Percentiles rank a stretch among this genome's conserved stretches.
phyloP scores from a whole-genome alignment of 2,329 filamentous ascomycete genomes.

The Cladosporium sp. region DNA sequence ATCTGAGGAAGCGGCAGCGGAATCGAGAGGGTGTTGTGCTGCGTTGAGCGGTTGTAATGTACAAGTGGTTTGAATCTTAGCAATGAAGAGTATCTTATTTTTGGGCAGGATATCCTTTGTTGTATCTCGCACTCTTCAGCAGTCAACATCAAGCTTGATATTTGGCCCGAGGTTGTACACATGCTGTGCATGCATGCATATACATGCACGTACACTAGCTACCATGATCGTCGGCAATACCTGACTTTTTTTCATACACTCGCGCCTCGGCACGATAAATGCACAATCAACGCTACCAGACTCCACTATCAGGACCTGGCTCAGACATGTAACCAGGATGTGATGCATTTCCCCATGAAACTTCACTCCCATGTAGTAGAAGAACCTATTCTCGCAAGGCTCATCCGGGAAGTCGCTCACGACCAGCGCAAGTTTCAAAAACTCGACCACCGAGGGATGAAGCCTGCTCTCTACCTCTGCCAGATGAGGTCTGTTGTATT shows the following conservation, averaged over 20 bases:
- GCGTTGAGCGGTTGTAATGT: not conserved
- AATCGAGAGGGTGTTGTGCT: not conserved
- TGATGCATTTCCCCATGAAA: not conserved
- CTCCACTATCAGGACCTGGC: not conserved
- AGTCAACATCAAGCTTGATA: not conserved
- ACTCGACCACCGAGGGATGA: not conserved
- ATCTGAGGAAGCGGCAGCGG: not conserved
- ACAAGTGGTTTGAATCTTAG: not conserved
- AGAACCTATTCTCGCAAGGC: too few species aligned
- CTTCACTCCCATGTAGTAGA: not conserved
- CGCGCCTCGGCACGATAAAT: too few species aligned
- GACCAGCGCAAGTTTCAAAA: not conserved
- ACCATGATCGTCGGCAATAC: too few species aligned
- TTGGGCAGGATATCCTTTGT: not conserved
- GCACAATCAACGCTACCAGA: not conserved
- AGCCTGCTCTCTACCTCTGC: not conserved
- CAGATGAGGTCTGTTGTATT: not conserved
- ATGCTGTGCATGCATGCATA: too few species aligned
- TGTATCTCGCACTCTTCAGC: not conserved
- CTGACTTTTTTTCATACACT: too few species aligned
- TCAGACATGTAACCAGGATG: not conserved
- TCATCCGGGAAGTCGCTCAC: too few species aligned
- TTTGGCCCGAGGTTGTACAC: too few species aligned
- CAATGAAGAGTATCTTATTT: not conserved
- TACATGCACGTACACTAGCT: too few species aligned